Evolutionary conservation across 345 rosid species (phyloP).

Genomic region (Balakata baccata): DNA sequence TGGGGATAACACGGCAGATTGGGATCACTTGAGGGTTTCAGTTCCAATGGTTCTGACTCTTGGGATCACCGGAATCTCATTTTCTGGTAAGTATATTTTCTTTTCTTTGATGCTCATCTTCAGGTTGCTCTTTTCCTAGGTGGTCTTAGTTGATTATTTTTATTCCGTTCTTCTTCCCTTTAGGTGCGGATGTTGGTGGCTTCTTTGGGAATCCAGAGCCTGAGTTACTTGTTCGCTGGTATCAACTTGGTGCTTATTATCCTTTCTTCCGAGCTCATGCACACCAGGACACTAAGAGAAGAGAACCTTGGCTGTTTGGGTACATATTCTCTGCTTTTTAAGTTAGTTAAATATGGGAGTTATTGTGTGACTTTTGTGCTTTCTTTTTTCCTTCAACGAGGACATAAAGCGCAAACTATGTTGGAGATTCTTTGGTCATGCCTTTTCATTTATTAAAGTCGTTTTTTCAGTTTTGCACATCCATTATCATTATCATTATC

Average conservation of each 20-base stretch:
- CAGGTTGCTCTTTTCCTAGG: neutral
- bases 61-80: conserved; percentile 80
- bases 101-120: neutral
- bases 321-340: conserved; percentile 24
- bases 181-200: conserved; percentile 99
- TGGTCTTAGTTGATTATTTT: neutral
- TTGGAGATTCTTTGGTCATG: neutral
- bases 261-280: conserved; percentile 99
- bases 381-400: neutral
- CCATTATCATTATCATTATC: neutral
- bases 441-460: neutral
- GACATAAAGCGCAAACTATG: neutral
- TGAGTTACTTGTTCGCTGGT: conserved; percentile 93
- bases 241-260: conserved; percentile 96
- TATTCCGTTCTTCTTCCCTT: conserved; percentile 14
- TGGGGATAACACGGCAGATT: conserved; percentile 92
- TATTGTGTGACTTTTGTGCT: neutral
- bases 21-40: conserved; percentile 96
- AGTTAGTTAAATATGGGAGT: neutral
- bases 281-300: conserved; percentile 94
- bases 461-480: neutral
- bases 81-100: conserved; percentile 56
- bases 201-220: conserved; percentile 96
- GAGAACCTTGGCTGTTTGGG: conserved; percentile 99
- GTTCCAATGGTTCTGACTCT: conserved; percentile 93